A percentile compares a stretch with the other conserved stretches of the same genome.
phyloP scores from a whole-genome alignment of 164 flowering plant genomes.

The Kalanchoe fedtschenkoi region DNA sequence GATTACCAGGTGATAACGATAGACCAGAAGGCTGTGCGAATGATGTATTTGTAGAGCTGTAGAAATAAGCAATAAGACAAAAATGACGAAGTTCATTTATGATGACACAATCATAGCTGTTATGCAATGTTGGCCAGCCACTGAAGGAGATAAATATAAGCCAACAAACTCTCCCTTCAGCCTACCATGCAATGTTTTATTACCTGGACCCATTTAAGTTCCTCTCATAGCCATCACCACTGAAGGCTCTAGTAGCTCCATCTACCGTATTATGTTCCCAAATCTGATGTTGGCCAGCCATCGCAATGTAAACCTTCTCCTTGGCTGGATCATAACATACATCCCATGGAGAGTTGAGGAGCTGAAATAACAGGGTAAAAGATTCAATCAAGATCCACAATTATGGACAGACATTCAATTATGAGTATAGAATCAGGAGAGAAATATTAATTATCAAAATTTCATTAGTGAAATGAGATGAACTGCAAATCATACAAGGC shows the following conservation, averaged over 20 bases:
- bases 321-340: slow-evolving; percentile 63
- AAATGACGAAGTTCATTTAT: not conserved
- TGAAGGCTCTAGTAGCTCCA: slow-evolving; percentile 73
- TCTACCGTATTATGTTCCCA: slow-evolving; percentile 69
- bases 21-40: slow-evolving; percentile 96
- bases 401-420: not conserved
- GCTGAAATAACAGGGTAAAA: slow-evolving; percentile 31
- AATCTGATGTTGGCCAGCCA: slow-evolving; percentile 99
- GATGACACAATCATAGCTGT: not conserved
- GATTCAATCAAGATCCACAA: not conserved
- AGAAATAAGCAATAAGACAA: slow-evolving; percentile 10
- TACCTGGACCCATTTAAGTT: slow-evolving; percentile 93
- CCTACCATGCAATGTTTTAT: not conserved
- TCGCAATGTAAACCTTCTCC: slow-evolving; percentile 79
- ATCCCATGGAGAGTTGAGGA: slow-evolving; percentile 99
- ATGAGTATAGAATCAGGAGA: not conserved
- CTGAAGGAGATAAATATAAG: not conserved
- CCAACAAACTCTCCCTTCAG: not conserved
- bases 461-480: not conserved
- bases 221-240: slow-evolving; percentile 95
- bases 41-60: slow-evolving; percentile 69
- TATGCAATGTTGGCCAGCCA: too few relatives aligned
- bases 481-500: not conserved
- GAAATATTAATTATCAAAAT: not conserved
- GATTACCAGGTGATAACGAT: slow-evolving; percentile 68